Conservation (phyloP, 2,329 filamentous ascomycete species). For the Chaetomium strumarium region DNA sequence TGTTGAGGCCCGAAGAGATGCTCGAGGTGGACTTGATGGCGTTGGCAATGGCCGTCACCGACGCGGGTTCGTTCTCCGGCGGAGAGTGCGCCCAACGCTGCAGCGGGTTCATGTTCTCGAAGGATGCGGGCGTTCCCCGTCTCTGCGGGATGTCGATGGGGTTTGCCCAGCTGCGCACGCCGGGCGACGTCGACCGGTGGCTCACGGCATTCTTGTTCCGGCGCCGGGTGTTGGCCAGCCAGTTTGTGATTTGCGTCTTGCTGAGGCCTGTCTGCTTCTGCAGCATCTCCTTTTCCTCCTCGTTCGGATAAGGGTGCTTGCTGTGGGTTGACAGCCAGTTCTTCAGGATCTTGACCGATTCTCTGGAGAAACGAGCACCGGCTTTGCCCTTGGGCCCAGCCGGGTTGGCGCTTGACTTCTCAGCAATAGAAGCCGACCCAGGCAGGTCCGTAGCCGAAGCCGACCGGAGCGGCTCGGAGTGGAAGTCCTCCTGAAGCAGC, state of each 20-base stretch:
- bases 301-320: conserved; percentile 80
- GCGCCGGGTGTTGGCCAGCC: conserved; percentile 84
- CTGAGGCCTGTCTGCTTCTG: conserved; percentile 74
- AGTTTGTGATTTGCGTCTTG: conserved; percentile 81
- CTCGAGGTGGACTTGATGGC: conserved; percentile 50
- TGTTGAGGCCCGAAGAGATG: conserved; percentile 50
- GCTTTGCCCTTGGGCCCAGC: conserved; percentile 51
- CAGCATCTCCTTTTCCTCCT: conserved; percentile 77
- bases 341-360: conserved; percentile 74
- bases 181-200: conserved; percentile 63
- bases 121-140: conserved; percentile 45
- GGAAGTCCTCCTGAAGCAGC: conserved; percentile 35
- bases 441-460: conserved; percentile 27
- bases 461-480: conserved; percentile 14
- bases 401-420: conserved; percentile 2
- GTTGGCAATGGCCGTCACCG: conserved; percentile 52
- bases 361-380: conserved; percentile 70
- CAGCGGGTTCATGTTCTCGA: conserved; percentile 49
- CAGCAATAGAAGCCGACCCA: conserved; percentile 21
- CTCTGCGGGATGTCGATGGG: conserved; percentile 69
- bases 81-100: conserved; percentile 56
- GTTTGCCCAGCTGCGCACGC: conserved; percentile 53
- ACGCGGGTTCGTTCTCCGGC: conserved; percentile 55
- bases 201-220: conserved; percentile 66
- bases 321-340: conserved; percentile 77